Percentiles rank a stretch among this genome's conserved stretches.
These are phyloP conservation scores for Tetramitus jugosus DNA, from an alignment of 208 protist genomes.

Conservation along the genomic window DNA sequence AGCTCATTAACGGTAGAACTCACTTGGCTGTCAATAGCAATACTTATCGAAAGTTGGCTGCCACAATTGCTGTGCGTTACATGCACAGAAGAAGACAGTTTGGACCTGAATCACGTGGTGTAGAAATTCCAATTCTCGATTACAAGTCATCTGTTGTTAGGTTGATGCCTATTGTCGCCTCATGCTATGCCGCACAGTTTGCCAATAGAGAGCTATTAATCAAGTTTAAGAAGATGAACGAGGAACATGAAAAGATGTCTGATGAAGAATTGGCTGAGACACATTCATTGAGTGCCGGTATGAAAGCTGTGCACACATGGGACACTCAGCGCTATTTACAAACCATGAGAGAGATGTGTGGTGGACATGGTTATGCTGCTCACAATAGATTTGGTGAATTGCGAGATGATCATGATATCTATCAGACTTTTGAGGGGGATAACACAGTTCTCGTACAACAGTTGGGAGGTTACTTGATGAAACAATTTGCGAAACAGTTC, in stretches of 20 bases:
- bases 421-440: conserved; percentile 36
- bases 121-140: background rate
- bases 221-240: background rate
- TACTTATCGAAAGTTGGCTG: background rate
- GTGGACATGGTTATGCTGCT: conserved; percentile 30
- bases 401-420: background rate
- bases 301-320: background rate
- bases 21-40: background rate
- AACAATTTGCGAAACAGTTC: background rate
- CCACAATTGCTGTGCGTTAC: background rate
- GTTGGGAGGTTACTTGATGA: conserved; percentile 12
- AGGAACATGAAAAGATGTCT: background rate
- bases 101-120: background rate
- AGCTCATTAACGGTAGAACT: background rate
- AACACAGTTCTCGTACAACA: conserved; percentile 40
- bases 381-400: background rate
- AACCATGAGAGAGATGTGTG: background rate
- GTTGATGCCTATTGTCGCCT: background rate
- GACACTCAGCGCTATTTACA: background rate
- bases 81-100: background rate
- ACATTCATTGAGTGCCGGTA: background rate
- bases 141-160: background rate
- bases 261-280: conserved; percentile 1
- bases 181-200: background rate
- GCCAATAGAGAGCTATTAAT: background rate